Base-by-base conservation (phyloP, 441 rosid genomes). In the Flueggea neowawraea region DNA sequence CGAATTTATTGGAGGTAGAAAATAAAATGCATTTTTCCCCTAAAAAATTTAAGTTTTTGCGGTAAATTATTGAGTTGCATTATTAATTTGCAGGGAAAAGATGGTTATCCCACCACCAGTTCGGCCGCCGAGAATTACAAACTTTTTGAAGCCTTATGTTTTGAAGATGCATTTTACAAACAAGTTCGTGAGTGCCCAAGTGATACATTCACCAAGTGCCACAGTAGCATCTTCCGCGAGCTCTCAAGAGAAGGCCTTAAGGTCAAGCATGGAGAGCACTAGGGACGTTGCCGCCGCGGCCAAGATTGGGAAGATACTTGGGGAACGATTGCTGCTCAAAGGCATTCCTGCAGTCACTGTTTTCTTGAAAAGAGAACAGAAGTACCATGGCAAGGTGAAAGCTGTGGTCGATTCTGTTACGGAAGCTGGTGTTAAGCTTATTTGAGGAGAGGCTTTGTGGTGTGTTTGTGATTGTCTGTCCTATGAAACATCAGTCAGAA, bases 61-160 rank as follows among this genome's bases (percentile, higher is more conserved):
- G 2, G 1, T 22, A 22, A 22, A 22, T 22, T 22, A 22, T 22
- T 22, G 28, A 22, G 2, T 22, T 22, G 28, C 28, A 22, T 22
- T 22, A 1, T 45, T 41, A 31, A 17, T 54, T 55, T 69, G 55
- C 69, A 66, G 55, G 61, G 33, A 69, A 57, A 75, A 22, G 71
- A 91, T 91, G 96, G 95, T 89, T 64, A 87, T 91, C 64, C 95
- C 87, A 58, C 95, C 88, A n/a, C 84, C 91, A 36, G 91, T 80
- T 47, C 82, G 88, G 80, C 80, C 90, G 31, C 90, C 85, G 2
- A 81, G 82, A 57, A 58, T 91, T 41, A 59, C 66, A 32, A 65
- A 85, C 41, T 85, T 73, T 74, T 81, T 87, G 43, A 89, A 87
- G 74, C 96, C 96, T 0, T 87, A 87, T 59, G 81, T 87, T 31